Evolutionary conservation across 768 basidiomycete genomes (phyloP).

Genomic region (Lentinus brumalis): DNA sequence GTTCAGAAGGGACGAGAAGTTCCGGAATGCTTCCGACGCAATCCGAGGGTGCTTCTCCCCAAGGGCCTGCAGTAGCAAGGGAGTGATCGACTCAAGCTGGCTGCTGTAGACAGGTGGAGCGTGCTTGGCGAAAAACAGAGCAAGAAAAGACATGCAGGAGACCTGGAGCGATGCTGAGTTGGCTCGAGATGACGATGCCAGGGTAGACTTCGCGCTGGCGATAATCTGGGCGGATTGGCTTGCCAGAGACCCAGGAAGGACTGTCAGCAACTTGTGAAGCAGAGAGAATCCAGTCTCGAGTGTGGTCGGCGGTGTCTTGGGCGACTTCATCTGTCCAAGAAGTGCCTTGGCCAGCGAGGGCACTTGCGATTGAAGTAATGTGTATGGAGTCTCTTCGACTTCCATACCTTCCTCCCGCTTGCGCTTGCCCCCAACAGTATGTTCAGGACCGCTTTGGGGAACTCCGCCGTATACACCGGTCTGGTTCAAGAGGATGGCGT

Average conservation of each 20-base stretch:
- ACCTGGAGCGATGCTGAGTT: conserved; percentile 83
- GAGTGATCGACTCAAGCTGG: conserved; percentile 68
- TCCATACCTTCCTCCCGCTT: conserved; percentile 80
- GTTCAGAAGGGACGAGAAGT: conserved; percentile 80
- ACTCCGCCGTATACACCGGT: conserved; percentile 77
- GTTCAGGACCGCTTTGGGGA: conserved; percentile 49
- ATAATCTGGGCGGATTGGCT: conserved; percentile 65
- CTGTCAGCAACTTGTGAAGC: conserved; percentile 71
- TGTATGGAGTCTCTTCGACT: conserved; percentile 72
- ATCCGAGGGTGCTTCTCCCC: conserved; percentile 87
- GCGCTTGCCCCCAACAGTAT: conserved; percentile 61
- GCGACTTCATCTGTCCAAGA: conserved; percentile 80
- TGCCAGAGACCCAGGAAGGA: conserved; percentile 83
- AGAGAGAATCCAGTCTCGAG: conserved; percentile 87
- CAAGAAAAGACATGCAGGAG: conserved; percentile 83
- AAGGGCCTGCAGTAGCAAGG: conserved; percentile 73
- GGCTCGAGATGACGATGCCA: conserved; percentile 69
- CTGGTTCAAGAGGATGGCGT: conserved; percentile 79
- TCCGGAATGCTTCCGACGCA: conserved; percentile 84
- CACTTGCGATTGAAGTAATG: conserved; percentile 73
- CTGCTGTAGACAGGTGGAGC: conserved; percentile 56
- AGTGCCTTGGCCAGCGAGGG: conserved; percentile 78
- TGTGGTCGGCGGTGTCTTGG: conserved; percentile 75
- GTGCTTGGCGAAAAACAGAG: conserved; percentile 79
- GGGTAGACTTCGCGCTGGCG: conserved; percentile 60